A percentile compares a stretch with the other conserved stretches of the same genome.
phyloP scores from a whole-genome alignment of 257 asterid species.

The Catharanthus roseus region DNA sequence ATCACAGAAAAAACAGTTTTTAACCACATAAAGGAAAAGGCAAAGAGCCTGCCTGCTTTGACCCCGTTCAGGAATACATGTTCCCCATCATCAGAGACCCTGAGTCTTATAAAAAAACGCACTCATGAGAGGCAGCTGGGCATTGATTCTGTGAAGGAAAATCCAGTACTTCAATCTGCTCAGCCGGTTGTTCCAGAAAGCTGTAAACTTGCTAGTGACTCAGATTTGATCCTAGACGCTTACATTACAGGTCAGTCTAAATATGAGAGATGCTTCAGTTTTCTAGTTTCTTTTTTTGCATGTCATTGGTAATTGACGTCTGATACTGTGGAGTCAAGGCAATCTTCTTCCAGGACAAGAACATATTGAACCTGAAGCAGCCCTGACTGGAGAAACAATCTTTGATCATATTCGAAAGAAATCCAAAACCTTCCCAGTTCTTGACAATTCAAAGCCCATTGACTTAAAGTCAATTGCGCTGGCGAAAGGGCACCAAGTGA shows the following conservation, averaged over 20 bases:
- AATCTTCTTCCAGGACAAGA: slow-evolving; percentile 20
- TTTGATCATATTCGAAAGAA: slow-evolving; percentile 32
- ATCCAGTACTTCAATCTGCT: slow-evolving; percentile 24
- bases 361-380: slow-evolving; percentile 22
- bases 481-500: slow-evolving; percentile 17
- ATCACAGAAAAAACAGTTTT: slow-evolving; percentile 64
- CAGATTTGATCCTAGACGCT: slow-evolving; percentile 20
- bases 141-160: slow-evolving; percentile 37
- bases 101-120: slow-evolving; percentile 70
- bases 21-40: slow-evolving; percentile 75
- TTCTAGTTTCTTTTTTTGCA: background rate
- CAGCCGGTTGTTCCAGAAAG: slow-evolving; percentile 24
- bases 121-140: slow-evolving; percentile 58
- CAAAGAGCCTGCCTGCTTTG: slow-evolving; percentile 59
- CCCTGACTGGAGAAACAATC: slow-evolving; percentile 27
- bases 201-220: slow-evolving; percentile 22
- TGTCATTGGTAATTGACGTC: slow-evolving; percentile 4
- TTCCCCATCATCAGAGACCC: slow-evolving; percentile 63
- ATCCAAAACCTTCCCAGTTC: slow-evolving; percentile 31
- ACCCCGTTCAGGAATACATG: slow-evolving; percentile 32
- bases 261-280: background rate
- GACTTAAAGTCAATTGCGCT: slow-evolving; percentile 15
- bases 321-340: slow-evolving; percentile 18
- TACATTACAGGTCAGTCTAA: slow-evolving; percentile 40
- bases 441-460: slow-evolving; percentile 19